phyloP scores from a whole-genome alignment of 1,284 basidiomycete species.

The Ustilago trichophora region DNA sequence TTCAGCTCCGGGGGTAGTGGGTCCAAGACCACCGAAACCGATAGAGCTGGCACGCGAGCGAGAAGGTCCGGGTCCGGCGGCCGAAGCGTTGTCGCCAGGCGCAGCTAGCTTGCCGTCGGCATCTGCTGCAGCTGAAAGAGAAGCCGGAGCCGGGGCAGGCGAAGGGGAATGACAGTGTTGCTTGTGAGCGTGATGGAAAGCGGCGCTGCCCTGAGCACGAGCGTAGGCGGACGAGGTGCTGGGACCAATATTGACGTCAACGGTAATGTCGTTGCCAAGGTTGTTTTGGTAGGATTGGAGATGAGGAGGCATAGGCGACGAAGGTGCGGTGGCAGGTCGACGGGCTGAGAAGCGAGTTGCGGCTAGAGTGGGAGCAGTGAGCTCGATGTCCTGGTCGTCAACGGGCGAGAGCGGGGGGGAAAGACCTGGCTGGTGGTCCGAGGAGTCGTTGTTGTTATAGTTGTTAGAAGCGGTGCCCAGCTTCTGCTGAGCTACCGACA shows the following conservation, averaged over 20 bases:
- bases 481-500: constrained; percentile 41
- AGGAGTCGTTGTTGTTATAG: constrained; percentile 20
- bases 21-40: constrained; percentile 20
- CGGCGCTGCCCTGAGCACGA: constrained; percentile 42
- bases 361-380: constrained; percentile 38
- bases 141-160: constrained; percentile 6
- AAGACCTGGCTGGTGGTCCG: constrained; percentile 49
- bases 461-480: constrained; percentile 16
- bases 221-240: constrained; percentile 42
- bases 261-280: constrained; percentile 36
- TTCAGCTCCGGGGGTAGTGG: constrained; percentile 29
- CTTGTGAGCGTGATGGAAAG: constrained; percentile 42
- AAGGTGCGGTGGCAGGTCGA: constrained; percentile 16
- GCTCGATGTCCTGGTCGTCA: constrained; percentile 45
- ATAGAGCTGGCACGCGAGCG: constrained; percentile 40
- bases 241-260: constrained; percentile 48
- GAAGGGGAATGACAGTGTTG: constrained; percentile 23
- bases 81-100: neutral
- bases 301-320: constrained; percentile 24
- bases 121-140: no score
- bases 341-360: constrained; percentile 7
- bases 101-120: no score
- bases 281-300: constrained; percentile 22
- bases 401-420: constrained; percentile 52
- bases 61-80: constrained; percentile 5